phyloP scores from a whole-genome alignment of 495 filamentous ascomycete genomes.

The Neurospora discreta region DNA sequence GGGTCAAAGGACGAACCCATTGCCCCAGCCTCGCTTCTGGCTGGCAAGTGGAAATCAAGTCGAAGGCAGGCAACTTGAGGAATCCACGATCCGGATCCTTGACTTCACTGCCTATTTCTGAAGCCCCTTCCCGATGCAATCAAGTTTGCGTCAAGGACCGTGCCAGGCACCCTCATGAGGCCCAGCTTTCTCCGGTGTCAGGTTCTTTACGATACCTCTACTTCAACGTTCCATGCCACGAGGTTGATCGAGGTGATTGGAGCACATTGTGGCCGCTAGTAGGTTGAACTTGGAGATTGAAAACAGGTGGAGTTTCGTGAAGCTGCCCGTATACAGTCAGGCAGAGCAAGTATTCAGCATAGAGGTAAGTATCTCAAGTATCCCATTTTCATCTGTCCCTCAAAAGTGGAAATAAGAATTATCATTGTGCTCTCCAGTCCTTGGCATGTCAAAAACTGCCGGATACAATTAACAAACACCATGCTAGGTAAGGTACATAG shows the following conservation, averaged over 20 bases:
- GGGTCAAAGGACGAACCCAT: not conserved
- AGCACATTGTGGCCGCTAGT: not conserved
- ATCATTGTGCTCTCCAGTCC: not conserved
- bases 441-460: not conserved
- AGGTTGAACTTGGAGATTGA: not conserved
- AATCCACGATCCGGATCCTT: not conserved
- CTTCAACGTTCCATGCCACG: not conserved
- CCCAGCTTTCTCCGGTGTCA: not conserved
- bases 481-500: too few species aligned
- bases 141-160: not conserved
- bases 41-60: not conserved
- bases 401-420: not conserved
- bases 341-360: not conserved
- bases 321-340: not conserved
- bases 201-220: not conserved
- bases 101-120: not conserved
- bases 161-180: not conserved
- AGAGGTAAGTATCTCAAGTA: too few species aligned
- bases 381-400: not conserved
- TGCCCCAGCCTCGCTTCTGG: not conserved
- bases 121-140: not conserved
- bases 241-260: not conserved
- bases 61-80: not conserved
- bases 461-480: not conserved
- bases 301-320: not conserved